A percentile compares a stretch with the other conserved stretches of the same genome.
phyloP scores from a whole-genome alignment of 306 rosid species.

The Cucurbita ficifolia region DNA sequence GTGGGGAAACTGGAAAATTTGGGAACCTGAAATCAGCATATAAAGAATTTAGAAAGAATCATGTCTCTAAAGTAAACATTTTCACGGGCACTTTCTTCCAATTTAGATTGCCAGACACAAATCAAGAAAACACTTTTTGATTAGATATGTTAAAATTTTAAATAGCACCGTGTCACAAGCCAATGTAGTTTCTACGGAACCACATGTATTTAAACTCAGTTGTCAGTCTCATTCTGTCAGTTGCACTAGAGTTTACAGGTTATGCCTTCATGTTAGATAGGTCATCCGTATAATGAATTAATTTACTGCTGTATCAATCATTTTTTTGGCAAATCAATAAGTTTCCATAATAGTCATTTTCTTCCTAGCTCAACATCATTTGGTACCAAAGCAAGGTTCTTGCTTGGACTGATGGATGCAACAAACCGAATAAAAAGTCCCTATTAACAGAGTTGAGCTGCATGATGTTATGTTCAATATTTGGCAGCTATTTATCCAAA shows the following conservation, averaged over 20 bases:
- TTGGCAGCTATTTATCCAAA: neutral
- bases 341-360: neutral
- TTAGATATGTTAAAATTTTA: neutral
- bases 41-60: neutral
- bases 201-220: neutral
- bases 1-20: slow-evolving; percentile 19
- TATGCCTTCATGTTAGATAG: neutral
- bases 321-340: neutral
- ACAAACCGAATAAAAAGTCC: neutral
- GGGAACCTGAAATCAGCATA: slow-evolving; percentile 37
- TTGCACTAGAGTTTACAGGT: neutral
- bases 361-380: neutral
- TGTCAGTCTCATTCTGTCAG: neutral
- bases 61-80: neutral
- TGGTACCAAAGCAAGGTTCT: neutral
- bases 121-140: neutral
- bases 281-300: neutral
- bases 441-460: neutral
- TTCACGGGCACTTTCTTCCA: neutral
- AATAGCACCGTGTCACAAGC: neutral
- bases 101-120: neutral
- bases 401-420: neutral
- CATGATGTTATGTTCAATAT: neutral
- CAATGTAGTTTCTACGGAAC: neutral
- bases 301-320: neutral